Percentiles rank a stretch among this genome's conserved stretches.
Evolutionary conservation across 257 asterid species (phyloP).

Genomic region (Solanum neorickii): DNA sequence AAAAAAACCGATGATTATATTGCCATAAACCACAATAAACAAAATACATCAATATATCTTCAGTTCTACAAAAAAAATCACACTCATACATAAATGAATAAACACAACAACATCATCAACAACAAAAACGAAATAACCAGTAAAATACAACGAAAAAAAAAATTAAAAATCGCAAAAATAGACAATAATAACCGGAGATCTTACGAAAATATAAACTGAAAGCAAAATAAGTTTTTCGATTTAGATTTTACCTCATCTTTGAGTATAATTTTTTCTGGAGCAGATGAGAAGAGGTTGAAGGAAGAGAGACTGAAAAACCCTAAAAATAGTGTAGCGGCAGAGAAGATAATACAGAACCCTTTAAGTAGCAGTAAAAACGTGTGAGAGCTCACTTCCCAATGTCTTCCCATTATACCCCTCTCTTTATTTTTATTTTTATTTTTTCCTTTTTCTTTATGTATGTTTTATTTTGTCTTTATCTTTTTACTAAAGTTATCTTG

Average conservation of each 20-base stretch:
- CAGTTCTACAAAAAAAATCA: not conserved
- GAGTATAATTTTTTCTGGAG: not conserved
- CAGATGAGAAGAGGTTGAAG: not conserved
- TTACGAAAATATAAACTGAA: not conserved
- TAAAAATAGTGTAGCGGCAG: constrained; percentile 10
- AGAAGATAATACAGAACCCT: not conserved
- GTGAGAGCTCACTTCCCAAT: not conserved
- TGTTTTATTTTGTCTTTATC: not conserved
- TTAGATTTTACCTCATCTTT: constrained; percentile 41
- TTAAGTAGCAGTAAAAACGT: not conserved
- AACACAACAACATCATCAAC: not conserved
- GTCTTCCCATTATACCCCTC: not conserved
- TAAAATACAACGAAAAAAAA: not conserved
- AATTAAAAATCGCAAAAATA: not conserved
- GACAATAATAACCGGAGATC: not conserved
- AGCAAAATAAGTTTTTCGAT: not conserved
- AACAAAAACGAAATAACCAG: not conserved
- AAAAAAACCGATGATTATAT: not conserved
- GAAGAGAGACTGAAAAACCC: constrained; percentile 38
- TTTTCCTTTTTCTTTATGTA: not conserved
- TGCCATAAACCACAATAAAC: not conserved
- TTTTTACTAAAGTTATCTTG: not conserved
- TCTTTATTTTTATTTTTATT: not conserved
- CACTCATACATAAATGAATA: not conserved
- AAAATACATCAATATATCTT: not conserved